Evolutionary conservation across 768 basidiomycete species (phyloP).

Genomic region (Auriscalpium vulgare): DNA sequence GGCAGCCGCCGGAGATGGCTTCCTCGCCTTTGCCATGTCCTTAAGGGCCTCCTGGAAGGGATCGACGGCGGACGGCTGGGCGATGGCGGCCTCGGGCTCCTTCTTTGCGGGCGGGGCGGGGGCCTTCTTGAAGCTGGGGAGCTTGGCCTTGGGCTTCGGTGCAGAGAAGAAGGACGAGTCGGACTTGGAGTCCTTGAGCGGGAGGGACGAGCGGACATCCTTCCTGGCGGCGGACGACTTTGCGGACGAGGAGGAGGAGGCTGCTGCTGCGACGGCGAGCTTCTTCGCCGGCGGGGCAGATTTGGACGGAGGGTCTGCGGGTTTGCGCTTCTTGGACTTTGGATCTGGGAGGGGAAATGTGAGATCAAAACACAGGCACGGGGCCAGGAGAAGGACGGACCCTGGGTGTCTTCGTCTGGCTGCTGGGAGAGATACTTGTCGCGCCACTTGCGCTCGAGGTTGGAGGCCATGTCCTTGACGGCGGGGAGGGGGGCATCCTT

Average conservation of each 20-base stretch:
- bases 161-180: conserved; percentile 87
- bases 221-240: conserved; percentile 46
- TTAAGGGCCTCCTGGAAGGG: conserved; percentile 81
- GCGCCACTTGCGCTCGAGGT: conserved; percentile 81
- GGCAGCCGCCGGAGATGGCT: conserved; percentile 48
- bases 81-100: conserved; percentile 49
- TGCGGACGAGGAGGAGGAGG: conserved; percentile 24
- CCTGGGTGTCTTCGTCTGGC: conserved; percentile 37
- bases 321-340: conserved; percentile 68
- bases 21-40: conserved; percentile 61
- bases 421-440: conserved; percentile 45
- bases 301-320: conserved; percentile 39
- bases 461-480: conserved; percentile 89
- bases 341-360: conserved; percentile 19
- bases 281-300: conserved; percentile 58
- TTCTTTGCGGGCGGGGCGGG: conserved; percentile 37
- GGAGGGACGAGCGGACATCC: conserved; percentile 34
- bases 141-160: conserved; percentile 74
- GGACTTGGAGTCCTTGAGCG: conserved; percentile 70
- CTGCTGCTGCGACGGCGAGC: conserved; percentile 35
- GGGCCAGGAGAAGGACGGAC: conserved; percentile 57
- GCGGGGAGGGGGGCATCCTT: conserved; percentile 72
- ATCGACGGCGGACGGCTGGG: conserved; percentile 70
- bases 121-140: conserved; percentile 84
- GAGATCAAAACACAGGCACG: conserved; percentile 12